Evolutionary conservation across 495 filamentous ascomycete genomes (phyloP), one percentile per base, ranked within the genome.

Genomic region (Bacidia gigantensis): DNA sequence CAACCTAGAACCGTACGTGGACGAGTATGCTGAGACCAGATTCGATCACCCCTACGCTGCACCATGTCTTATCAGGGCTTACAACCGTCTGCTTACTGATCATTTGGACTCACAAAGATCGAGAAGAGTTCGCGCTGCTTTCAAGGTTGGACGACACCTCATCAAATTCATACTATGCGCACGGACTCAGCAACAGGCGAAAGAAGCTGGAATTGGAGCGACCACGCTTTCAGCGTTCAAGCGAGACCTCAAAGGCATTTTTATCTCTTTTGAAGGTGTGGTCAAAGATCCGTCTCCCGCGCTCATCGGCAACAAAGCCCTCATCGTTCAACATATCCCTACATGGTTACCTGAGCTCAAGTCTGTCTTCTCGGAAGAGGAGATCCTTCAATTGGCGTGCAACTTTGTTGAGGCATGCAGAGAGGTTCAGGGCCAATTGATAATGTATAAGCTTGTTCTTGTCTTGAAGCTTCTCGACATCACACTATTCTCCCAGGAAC

Each of bases 301-400:
- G 40, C 65, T 95, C 45, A 82, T 99, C 26, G 92, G 92, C 24
- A 95, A 85, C 53, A 93, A 97, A 63, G 97, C 92, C 1, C 67
- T 99, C 26, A 84, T 93, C 3, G 89, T 97, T 17, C 92, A 99
- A 63, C 85, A 97, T 66, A 95, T 97, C 64, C 92, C 97, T 63
- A 82, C 85, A 1, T 97, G 92, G 92, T 70, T 99, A 11, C 93
- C 92, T 0, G 89, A 95, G 56, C 77, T 97, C 5, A 76, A 78
- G 2, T 78, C 80, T 12, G 72, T 89, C 29, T 75, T 99, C 59
- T 78, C 72, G 12, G 79, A 81, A 0, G 83, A 85, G 52, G 89
- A 99, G 64, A 92, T 95, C 53, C 67, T 96, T 49, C 81, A 94
- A 60, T 82, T 97, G 46, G 88, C 90, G 22, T 84, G 89, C 49